phyloP scores from a whole-genome alignment of 805 yeast species.

The Torulaspora microellipsoides region DNA sequence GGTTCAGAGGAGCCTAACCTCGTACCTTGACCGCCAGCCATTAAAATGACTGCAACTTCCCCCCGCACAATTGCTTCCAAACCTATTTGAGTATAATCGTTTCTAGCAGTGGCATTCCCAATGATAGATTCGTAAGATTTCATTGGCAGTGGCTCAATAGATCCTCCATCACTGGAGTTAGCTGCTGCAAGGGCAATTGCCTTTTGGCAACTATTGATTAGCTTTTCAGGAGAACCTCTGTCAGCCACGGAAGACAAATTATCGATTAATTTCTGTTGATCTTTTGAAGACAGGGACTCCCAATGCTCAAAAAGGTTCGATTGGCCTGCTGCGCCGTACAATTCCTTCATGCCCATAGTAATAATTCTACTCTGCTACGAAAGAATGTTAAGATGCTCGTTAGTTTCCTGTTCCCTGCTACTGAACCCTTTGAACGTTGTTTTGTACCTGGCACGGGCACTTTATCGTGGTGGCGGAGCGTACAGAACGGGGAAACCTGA shows the following conservation, averaged over 20 bases:
- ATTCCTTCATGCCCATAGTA: conserved; percentile 22
- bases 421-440: conserved; percentile 5
- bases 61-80: conserved; percentile 60
- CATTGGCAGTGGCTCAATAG: conserved; percentile 49
- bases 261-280: conserved; percentile 36
- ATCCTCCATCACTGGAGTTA: conserved; percentile 19
- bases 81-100: conserved; percentile 53
- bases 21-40: conserved; percentile 99
- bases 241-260: conserved; percentile 27
- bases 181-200: conserved; percentile 42
- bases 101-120: conserved; percentile 25
- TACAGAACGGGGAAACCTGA: neutral
- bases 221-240: conserved; percentile 27
- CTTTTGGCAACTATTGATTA: conserved; percentile 34
- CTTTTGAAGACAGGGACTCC: conserved; percentile 36
- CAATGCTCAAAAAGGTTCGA: conserved; percentile 48
- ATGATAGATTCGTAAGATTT: conserved; percentile 49
- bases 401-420: too few relatives aligned
- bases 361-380: too few relatives aligned
- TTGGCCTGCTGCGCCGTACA: conserved; percentile 47
- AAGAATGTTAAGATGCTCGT: neutral
- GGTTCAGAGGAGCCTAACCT: conserved; percentile 87
- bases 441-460: neutral
- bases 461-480: conserved; percentile 3
- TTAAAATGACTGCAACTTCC: conserved; percentile 81